Percentiles rank a stretch among this genome's conserved stretches.
Evolutionary conservation across 805 yeast species (phyloP).

Genomic region (Kodamaea kakaduensis): DNA sequence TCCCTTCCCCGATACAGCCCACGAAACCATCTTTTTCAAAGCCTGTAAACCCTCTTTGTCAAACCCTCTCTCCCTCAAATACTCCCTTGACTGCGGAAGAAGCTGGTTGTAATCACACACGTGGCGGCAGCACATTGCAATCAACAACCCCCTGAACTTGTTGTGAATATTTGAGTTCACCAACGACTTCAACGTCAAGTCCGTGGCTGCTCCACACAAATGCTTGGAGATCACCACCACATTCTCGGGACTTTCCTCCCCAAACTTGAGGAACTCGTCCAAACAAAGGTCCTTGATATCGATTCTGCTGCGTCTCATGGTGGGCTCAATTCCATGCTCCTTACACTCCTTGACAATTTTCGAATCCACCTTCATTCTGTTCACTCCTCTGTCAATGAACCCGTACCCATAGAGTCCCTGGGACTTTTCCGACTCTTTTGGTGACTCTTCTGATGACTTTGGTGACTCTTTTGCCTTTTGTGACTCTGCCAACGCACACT

Average conservation of each 20-base stretch:
- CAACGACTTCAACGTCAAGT: conserved; percentile 68
- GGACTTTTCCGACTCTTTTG: too few species aligned
- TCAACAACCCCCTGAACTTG: conserved; percentile 55
- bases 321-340: conserved; percentile 24
- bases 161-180: conserved; percentile 30
- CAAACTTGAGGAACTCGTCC: conserved; percentile 37
- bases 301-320: conserved; percentile 52
- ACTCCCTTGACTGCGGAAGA: conserved; percentile 43
- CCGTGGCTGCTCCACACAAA: conserved; percentile 93
- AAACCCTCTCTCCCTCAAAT: conserved; percentile 33
- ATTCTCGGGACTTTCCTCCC: conserved; percentile 11
- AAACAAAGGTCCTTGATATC: conserved; percentile 77
- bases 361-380: conserved; percentile 72
- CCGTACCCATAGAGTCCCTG: conserved; percentile 43
- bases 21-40: conserved; percentile 66
- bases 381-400: conserved; percentile 71
- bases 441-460: too few species aligned
- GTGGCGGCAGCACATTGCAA: conserved; percentile 94
- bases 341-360: conserved; percentile 57
- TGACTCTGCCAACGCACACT: conserved; percentile 28
- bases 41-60: conserved; percentile 39
- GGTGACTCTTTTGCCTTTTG: background rate
- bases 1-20: conserved; percentile 80
- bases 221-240: conserved; percentile 78
- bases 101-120: conserved; percentile 63